Base-by-base conservation (phyloP, 129 eudicot genomes). In the Flaveria linearis region DNA sequence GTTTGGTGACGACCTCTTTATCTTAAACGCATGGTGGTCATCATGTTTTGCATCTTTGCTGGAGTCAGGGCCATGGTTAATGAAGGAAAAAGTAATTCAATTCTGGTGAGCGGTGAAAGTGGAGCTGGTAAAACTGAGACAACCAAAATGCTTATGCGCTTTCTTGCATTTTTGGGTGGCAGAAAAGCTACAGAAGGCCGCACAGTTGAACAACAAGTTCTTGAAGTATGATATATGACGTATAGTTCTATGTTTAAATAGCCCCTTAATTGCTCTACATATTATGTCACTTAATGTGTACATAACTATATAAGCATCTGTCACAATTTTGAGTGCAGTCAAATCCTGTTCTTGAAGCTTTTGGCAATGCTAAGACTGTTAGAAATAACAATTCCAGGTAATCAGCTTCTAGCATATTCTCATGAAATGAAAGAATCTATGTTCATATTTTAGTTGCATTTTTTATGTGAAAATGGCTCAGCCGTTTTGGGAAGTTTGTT, bases 101-200 rank as follows among this genome's bases (percentile, higher is more conserved):
- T 95, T 80, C 92, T 95, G 64, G 99, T 95, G 66, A 95, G 99
- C 77, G 99, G 97, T 75, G 99, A 95, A 87, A 95, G 99, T 82
- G 99, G 97, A 75, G 99, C 99, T 6, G 99, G 99, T 57, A 95
- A 95, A 86, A 95, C 99, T 33, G 99, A 95, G 91, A 95, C 97
- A 73, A 95, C 99, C 23, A 95, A 95, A 83, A 95, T 95, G 99
- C 96, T 95, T 83, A 95, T 95, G 99, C 89, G 78, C 66, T 95
- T 89, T 78, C 97, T 95, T 81, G 99, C 99, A 73, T 95, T 76
- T 83, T 80, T 91, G 92, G 99, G 99, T 60, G 99, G 99, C 49
- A 87, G 99, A 51, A 86, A 84, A 78, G 92, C 92, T 60, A 95
- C 97, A 50, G 99, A 95, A 86, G 99, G 99, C 46, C 96, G 97